Evolutionary conservation across 768 basidiomycete species (phyloP), one percentile per base, ranked within the genome.

Genomic region (Solioccasus polychromus): DNA sequence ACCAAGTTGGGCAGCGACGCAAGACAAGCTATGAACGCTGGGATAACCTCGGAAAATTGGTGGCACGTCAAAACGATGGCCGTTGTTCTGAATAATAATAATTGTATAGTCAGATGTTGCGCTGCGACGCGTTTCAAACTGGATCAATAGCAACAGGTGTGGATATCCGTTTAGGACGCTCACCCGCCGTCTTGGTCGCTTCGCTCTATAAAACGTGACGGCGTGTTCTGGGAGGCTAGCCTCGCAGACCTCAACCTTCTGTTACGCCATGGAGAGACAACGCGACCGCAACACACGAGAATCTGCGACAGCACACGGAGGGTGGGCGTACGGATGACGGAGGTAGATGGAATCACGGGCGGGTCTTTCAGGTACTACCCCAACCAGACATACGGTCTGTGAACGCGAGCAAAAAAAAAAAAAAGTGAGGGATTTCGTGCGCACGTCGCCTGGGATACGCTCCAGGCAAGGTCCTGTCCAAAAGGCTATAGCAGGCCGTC

Each of bases 261-360:
- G 44, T 54, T 50, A 57, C 9, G 50, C 54, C 47, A 57, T 42
- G 4, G 32, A 30, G 15, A 52, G 42, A 31, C 50, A 56, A 24
- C 46, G 50, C 4, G 42, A 44, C 14, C 55, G 47, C 12, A 57
- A 31, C 1, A 49, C 17, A 6, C 44, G 31, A 1, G 39, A 48
- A 42, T 55, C 31, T 31, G 19, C 4, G 50, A 55, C 24, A 55
- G n/a, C 2, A 31, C 48, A 1, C 43, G 43, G n/a, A 45, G 39
- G 29, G 29, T 31, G 15, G 30, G 35, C 9, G 39, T 38, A 6
- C 43, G 42, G 38, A n/a, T 30, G 30, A 45, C 42, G 8, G 8
- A 3, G 4, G 24, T 2, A 1, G 40, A 23, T 1, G 18, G 17
- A 15, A 49, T 20, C 22, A 32, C 34, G 14, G 44, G 43, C 14